Conservation (phyloP, 2,329 filamentous ascomycete genomes). For the Chaetomium sp. region DNA sequence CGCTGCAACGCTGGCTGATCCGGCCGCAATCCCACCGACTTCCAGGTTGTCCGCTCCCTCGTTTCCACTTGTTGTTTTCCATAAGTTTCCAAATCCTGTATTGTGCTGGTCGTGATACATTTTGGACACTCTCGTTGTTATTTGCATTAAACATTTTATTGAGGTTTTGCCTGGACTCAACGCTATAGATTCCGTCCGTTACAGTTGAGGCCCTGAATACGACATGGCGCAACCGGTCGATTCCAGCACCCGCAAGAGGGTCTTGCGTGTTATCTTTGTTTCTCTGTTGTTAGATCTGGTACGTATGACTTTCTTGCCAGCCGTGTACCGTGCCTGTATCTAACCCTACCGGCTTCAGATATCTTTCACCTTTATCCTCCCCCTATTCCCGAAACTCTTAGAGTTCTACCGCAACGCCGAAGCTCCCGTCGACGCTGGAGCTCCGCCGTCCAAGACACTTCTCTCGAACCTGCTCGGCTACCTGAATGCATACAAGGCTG, state of each 20-base stretch:
- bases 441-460: conserved; percentile 60
- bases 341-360: conserved; percentile 58
- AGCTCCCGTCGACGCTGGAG: conserved; percentile 50
- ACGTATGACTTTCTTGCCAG: conserved; percentile 40
- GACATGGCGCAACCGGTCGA: conserved; percentile 51
- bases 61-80: background rate
- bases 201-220: background rate
- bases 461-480: conserved; percentile 78
- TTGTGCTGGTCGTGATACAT: conserved; percentile 26
- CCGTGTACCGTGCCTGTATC: conserved; percentile 4
- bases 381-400: conserved; percentile 91
- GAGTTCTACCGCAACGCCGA: conserved; percentile 94
- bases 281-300: conserved; percentile 90
- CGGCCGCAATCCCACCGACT: background rate
- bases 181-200: background rate
- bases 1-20: conserved; percentile 25
- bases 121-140: background rate
- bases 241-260: conserved; percentile 68
- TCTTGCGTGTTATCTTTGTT: conserved; percentile 83
- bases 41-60: conserved; percentile 2
- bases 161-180: background rate
- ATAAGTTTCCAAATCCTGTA: background rate
- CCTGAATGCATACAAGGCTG: conserved; percentile 91
- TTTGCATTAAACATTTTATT: background rate
- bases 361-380: conserved; percentile 97